Evolutionary conservation across 257 asterid genomes (phyloP), one percentile per base, ranked within the genome.

Genomic region (Rehmannia glutinosa): DNA sequence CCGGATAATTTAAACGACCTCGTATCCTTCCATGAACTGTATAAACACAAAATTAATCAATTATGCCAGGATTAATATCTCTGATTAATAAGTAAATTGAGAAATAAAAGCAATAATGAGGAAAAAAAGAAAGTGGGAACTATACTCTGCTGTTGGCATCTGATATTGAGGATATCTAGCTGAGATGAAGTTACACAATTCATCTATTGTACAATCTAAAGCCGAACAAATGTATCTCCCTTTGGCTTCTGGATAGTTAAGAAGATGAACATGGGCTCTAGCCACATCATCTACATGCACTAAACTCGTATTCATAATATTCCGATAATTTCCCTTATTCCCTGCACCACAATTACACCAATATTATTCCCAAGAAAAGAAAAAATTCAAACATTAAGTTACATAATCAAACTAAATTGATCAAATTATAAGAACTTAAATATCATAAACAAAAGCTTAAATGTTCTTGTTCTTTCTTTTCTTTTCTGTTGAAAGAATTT

Each of bases 111-210:
- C 0, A 4, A 43, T 17, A 47, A 17, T 0, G 3, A 20, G 12
- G 33, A 2, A 28, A 2, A 10, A 50, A 19, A 9, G 16, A 50
- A 28, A 28, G 33, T 28, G 33, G 52, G 25, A 23, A 50, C 56
- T 50, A n/a, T 4, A 50, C 32, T 50, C 56, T 6, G 56, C 30
- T 19, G 28, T 7, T 20, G 56, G 56, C 30, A 76, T 76, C 24
- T 69, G 64, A 27, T 73, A 80, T 32, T 76, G 67, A 10, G 77
- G 79, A 46, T 80, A 76, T 42, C 66, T 73, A 23, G 75, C 66
- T 3, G 72, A 71, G n/a, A 80, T 25, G 35, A 52, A 52, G 17
- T 24, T 17, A 52, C 36, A 52, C 35, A 52, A 5, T 8, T 52
- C 35, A 10, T 52, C 58, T 52, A 13, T 53, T 12, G 38, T 53